Evolutionary conservation across 805 yeast species (phyloP), one percentile per base, ranked within the genome.

Genomic region (Crinitomyces ghanaensis): DNA sequence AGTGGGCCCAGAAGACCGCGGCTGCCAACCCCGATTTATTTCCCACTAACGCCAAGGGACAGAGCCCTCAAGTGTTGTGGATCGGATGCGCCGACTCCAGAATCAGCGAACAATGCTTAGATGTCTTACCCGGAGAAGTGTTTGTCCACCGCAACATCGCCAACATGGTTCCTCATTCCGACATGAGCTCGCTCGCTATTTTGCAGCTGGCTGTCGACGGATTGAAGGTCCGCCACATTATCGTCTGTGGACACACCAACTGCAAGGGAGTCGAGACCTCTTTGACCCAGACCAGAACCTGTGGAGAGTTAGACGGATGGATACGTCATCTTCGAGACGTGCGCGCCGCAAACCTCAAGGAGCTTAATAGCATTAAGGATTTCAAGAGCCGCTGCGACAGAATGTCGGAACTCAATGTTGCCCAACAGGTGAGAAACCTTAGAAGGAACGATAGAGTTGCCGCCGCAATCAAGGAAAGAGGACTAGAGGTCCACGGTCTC

Each of bases 51-150:
- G 86, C 76, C 2, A 63, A 71, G 48, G 95, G 95, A 33, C 96
- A 85, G 58, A 53, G 72, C n/a, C 97, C 97, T 13, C 91, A 83
- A 57, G 83, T 95, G 3, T 60, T 88, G 31, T 85, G 95, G 86
- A 78, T 86, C 39, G 94, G 95, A 3, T 86, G 97, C 53, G 77
- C 93, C 3, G 97, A 86, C 54, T 82, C 95, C 2, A 73, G 97
- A 46, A 78, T 82, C 37, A 80, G 85, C 43, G 96, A 86, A 52
- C 65, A 68, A 27, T 74, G 83, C 35, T 65, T 84, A 17, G 75
- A 69, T 31, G 73, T 84, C n/a, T 61, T 74, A 16, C 95, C 95
- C 1, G 97, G 97, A 33, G 95, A 86, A 54, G 71, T 84, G 5
- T 86, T 86, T 60, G 79, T 85, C 3, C 81, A 81, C 52, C 72